Percentiles rank a stretch among this genome's conserved stretches.
Evolutionary conservation across 495 filamentous ascomycete species (phyloP).

Genomic region (Evernia prunastri): DNA sequence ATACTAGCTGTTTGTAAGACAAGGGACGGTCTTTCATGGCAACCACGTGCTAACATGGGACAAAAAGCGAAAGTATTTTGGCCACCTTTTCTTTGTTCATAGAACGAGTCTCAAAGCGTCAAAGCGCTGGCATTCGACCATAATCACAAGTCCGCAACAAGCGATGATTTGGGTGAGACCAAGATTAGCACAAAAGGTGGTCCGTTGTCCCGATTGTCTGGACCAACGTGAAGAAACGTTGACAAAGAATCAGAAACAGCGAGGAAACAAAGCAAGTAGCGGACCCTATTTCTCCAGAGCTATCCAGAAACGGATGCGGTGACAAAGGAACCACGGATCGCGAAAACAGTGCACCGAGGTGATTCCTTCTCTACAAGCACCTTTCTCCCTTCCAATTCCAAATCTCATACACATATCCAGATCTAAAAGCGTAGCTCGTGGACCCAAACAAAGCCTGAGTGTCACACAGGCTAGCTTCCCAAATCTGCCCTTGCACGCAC

Average conservation of each 20-base stretch:
- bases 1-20: not conserved
- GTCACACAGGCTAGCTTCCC: not conserved
- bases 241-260: not conserved
- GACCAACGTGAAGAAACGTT: not conserved
- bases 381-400: not conserved
- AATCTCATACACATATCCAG: not conserved
- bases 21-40: not conserved
- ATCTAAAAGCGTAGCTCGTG: not conserved
- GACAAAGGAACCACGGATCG: not conserved
- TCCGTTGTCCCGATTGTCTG: not conserved
- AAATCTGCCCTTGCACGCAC: not conserved
- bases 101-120: not conserved
- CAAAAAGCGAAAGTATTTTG: not conserved
- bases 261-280: not conserved
- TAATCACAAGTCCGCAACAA: not conserved
- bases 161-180: not conserved
- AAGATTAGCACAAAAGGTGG: not conserved
- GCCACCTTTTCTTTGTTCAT: not conserved
- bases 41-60: not conserved
- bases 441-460: not conserved
- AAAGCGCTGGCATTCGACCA: not conserved
- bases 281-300: not conserved
- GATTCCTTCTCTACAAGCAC: not conserved
- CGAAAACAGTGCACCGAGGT: not conserved
- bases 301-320: not conserved